These are phyloP conservation scores for Populus nigra DNA, from an alignment of 345 rosid genomes.

Conservation along the genomic window DNA sequence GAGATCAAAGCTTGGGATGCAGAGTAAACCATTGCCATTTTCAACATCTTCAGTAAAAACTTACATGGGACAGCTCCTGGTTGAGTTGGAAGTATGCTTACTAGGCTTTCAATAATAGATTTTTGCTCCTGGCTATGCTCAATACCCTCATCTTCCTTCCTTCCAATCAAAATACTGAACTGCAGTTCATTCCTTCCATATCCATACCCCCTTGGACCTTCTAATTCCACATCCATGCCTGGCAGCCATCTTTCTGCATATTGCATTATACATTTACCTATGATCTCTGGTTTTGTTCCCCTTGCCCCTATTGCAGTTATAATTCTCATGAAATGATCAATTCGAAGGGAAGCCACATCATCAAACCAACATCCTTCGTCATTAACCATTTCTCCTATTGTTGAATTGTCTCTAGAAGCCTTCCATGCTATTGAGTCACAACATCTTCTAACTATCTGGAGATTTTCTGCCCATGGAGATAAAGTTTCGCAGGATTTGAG, in stretches of 20 bases:
- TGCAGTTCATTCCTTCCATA: constrained; percentile 59
- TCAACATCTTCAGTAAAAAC: constrained; percentile 69
- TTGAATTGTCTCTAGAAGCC: constrained; percentile 45
- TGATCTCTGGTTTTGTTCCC: constrained; percentile 49
- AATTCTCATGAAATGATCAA: constrained; percentile 74
- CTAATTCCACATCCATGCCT: constrained; percentile 47
- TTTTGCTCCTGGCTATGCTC: constrained; percentile 48
- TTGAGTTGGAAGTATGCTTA: constrained; percentile 65
- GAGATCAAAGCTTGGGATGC: constrained; percentile 71
- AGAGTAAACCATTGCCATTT: constrained; percentile 61
- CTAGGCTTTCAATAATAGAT: constrained; percentile 61
- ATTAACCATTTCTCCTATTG: constrained; percentile 26
- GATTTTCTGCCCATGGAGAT: constrained; percentile 89
- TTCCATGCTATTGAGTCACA: constrained; percentile 81
- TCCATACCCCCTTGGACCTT: constrained; percentile 59
- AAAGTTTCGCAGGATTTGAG: constrained; percentile 63
- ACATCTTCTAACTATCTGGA: constrained; percentile 80
- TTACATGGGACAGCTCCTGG: constrained; percentile 60
- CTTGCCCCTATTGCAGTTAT: constrained; percentile 56
- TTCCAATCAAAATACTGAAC: constrained; percentile 43
- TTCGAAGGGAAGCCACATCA: constrained; percentile 52
- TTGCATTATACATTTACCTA: constrained; percentile 56
- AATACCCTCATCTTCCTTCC: constrained; percentile 36
- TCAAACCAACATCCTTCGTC: constrained; percentile 46
- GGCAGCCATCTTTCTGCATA: constrained; percentile 61